Percentiles rank a stretch among this genome's conserved stretches.
These are phyloP conservation scores for Cadophora sp. DNA, from an alignment of 2,329 filamentous ascomycete genomes.

Conservation along the genomic window DNA sequence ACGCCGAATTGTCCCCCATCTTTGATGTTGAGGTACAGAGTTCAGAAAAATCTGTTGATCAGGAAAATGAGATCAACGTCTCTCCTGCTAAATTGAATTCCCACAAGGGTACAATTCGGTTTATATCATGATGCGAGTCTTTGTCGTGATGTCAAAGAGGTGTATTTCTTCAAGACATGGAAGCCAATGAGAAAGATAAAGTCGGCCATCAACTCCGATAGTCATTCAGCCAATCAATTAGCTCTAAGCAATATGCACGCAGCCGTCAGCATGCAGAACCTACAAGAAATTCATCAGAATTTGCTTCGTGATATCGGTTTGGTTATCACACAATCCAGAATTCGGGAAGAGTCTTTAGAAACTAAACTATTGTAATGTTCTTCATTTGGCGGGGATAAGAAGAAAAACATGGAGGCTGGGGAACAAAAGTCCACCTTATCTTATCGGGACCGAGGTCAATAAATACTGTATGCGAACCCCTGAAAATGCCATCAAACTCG, in stretches of 20 bases:
- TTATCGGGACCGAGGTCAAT: background rate
- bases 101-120: background rate
- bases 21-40: background rate
- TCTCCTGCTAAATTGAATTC: background rate
- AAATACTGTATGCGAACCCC: background rate
- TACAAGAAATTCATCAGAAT: background rate
- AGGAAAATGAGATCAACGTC: background rate
- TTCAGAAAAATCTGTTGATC: background rate
- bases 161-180: background rate
- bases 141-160: conserved; percentile 8
- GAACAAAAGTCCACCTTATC: background rate
- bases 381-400: background rate
- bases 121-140: conserved; percentile 15
- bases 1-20: conserved; percentile 34
- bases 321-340: background rate
- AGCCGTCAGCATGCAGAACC: background rate
- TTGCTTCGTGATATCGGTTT: background rate
- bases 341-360: background rate
- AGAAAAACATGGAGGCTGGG: background rate
- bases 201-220: conserved; percentile 5
- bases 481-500: background rate
- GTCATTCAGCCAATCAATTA: conserved; percentile 5
- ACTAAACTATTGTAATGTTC: background rate
- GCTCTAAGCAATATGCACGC: background rate
- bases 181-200: conserved; percentile 7